Conservation (phyloP, 192 early-diverging fungal genomes). For the Coemansia sp. region DNA sequence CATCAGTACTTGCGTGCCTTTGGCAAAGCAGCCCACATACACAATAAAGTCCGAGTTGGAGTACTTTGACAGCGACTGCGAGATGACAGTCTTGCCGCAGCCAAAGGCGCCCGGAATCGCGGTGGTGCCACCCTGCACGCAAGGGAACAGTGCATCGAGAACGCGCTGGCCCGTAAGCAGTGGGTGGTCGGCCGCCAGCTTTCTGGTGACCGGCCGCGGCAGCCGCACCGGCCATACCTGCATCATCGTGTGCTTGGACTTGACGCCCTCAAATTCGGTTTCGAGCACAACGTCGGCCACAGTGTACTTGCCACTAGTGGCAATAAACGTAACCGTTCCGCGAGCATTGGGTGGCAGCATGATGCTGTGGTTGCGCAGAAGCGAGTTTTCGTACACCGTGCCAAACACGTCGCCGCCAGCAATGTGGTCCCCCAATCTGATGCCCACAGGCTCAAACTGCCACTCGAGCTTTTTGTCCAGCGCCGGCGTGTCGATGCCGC, state of each 20-base stretch:
- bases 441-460: conserved; percentile 93
- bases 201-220: conserved; percentile 91
- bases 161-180: conserved; percentile 98
- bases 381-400: conserved; percentile 89
- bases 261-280: conserved; percentile 96
- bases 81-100: conserved; percentile 99
- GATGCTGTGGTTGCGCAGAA: conserved; percentile 87
- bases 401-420: conserved; percentile 98
- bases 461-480: conserved; percentile 84
- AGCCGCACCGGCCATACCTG: conserved; percentile 97
- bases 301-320: conserved; percentile 87
- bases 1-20: conserved; percentile 62
- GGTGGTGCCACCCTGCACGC: conserved; percentile 98
- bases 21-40: conserved; percentile 82
- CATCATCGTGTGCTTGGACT: conserved; percentile 89
- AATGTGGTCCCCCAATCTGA: conserved; percentile 93
- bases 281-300: conserved; percentile 88
- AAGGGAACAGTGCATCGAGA: conserved; percentile 97
- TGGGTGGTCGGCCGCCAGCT: conserved; percentile 91
- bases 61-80: conserved; percentile 98
- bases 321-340: conserved; percentile 96
- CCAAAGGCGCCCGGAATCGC: conserved; percentile 99
- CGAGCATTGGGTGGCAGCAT: conserved; percentile 90
- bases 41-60: conserved; percentile 99
- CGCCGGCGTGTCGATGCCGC: conserved; percentile 97